Percentiles rank a stretch among this genome's conserved stretches.
phyloP scores from a whole-genome alignment of 129 eudicot species.

The Flaveria sonorensis region DNA sequence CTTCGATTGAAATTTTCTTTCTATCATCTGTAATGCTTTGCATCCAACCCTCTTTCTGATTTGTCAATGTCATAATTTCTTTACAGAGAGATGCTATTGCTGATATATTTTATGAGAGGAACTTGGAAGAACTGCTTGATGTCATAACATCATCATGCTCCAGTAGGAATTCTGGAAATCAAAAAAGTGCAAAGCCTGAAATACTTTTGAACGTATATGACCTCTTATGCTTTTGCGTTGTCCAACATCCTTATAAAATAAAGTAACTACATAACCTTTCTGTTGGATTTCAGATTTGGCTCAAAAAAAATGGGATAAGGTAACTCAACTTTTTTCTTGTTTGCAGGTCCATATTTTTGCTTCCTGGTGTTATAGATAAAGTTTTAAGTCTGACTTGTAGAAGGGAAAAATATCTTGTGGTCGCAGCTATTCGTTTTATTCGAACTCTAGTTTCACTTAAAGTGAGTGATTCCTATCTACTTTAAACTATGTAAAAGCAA shows the following conservation, averaged over 20 bases:
- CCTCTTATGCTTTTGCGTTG: conserved; percentile 83
- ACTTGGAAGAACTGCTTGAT: conserved; percentile 76
- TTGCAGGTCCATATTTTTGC: conserved; percentile 79
- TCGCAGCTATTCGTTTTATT: conserved; percentile 78
- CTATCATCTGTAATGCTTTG: conserved; percentile 9
- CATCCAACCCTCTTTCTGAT: conserved; percentile 25
- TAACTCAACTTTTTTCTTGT: conserved; percentile 21
- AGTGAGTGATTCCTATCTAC: conserved; percentile 46
- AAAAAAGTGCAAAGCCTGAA: conserved; percentile 67
- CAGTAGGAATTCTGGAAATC: conserved; percentile 35
- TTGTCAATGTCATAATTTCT: conserved; percentile 19
- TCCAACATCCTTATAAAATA: conserved; percentile 79
- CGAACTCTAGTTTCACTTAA: conserved; percentile 74
- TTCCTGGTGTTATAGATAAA: conserved; percentile 66
- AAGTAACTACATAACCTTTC: conserved; percentile 47
- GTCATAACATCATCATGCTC: conserved; percentile 73
- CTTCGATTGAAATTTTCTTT: neutral
- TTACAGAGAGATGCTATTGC: conserved; percentile 81
- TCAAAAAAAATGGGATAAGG: neutral
- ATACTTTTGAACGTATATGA: conserved; percentile 78
- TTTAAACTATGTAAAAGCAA: neutral
- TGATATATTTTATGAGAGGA: conserved; percentile 86
- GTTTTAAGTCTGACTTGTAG: conserved; percentile 73
- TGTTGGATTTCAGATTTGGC: conserved; percentile 9
- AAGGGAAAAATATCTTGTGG: conserved; percentile 88